Base-by-base conservation (phyloP, 2,329 filamentous ascomycete genomes). In the Harringtonia aguacate region DNA sequence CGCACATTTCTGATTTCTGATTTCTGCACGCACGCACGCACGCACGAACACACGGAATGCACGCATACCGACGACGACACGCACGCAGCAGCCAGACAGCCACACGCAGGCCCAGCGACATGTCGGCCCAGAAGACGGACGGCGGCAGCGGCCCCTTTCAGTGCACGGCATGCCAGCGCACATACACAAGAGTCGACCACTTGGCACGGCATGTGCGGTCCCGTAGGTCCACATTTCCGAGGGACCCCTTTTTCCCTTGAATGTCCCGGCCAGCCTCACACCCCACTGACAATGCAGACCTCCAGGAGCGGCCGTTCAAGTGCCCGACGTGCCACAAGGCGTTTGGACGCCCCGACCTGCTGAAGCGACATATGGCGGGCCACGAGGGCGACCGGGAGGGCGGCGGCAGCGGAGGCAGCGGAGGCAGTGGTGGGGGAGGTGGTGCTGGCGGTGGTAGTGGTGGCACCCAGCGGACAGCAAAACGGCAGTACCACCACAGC, bases 151-250 rank as follows among this genome's bases (percentile, higher is more conserved):
- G 45, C 7, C 46, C 35, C 8, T 50, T 48, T 17, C 48, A 50
- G 40, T 50, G 48, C 39, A 41, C 44, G 9, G 44, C 44, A 6
- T 50, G 48, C 34, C 33, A 44, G 18, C 41, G 46, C 8, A 45
- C 44, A 3, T 50, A 50, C 44, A 48, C 43, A 3, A 22, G 48
- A 12, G 44, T 50, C 8, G 48, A 50, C 36, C 48, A 50, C 20
- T 20, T 50, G 8, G 44, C 46, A 3, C 38, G 48, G 4, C 48
- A 50, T n/a, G 48, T 48, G 8, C 46, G 48, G 4, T 50, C 48
- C 12, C 48, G 48, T 50, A 40, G 3, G 48, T 43, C 2, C 10
- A 3, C 20, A 3, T 13, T 13, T 15, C 29, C 21, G 2, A 8
- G 13, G 8, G 8, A 15, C 21, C 20, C 15, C 4, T 35, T 9